Conservation (phyloP, 768 basidiomycete genomes). For the Leccinellum rugosiceps region DNA sequence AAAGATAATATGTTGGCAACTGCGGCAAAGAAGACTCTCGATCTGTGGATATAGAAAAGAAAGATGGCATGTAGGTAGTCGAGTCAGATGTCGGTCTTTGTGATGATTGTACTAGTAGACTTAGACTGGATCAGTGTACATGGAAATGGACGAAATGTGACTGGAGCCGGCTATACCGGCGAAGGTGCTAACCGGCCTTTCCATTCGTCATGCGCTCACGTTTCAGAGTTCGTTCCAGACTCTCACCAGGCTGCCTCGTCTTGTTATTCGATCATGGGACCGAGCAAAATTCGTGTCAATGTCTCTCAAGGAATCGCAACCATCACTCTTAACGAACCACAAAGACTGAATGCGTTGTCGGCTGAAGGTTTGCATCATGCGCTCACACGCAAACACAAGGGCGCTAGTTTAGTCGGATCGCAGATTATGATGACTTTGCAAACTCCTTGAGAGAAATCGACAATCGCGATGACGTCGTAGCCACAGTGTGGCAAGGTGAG, state of each 20-base stretch:
- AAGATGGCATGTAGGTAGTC: not conserved
- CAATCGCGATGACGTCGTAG: slow-evolving; percentile 55
- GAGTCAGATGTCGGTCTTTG: not conserved
- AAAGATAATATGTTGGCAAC: slow-evolving; percentile 33
- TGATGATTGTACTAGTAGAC: slow-evolving; percentile 1
- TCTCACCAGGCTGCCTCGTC: not conserved
- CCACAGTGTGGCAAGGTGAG: slow-evolving; percentile 67
- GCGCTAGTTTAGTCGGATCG: not conserved
- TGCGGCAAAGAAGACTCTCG: slow-evolving; percentile 42
- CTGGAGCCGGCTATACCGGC: slow-evolving; percentile 8
- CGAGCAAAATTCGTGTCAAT: slow-evolving; percentile 43
- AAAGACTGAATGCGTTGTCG: slow-evolving; percentile 58
- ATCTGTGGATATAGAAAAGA: slow-evolving; percentile 34
- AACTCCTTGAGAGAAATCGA: slow-evolving; percentile 57
- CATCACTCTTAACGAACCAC: slow-evolving; percentile 62
- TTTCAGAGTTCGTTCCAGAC: not conserved
- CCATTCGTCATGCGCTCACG: not conserved
- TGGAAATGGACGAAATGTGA: not conserved
- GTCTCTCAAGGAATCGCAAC: slow-evolving; percentile 61
- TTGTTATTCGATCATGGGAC: slow-evolving; percentile 26
- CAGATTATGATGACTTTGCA: slow-evolving; percentile 64
- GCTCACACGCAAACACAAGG: not conserved
- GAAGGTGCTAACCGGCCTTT: not conserved
- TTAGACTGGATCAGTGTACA: not conserved
- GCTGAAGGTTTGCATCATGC: slow-evolving; percentile 39